Evolutionary conservation across 2,329 filamentous ascomycete species (phyloP), one percentile per base, ranked within the genome.

Genomic region (Colletotrichum cordylinicola): DNA sequence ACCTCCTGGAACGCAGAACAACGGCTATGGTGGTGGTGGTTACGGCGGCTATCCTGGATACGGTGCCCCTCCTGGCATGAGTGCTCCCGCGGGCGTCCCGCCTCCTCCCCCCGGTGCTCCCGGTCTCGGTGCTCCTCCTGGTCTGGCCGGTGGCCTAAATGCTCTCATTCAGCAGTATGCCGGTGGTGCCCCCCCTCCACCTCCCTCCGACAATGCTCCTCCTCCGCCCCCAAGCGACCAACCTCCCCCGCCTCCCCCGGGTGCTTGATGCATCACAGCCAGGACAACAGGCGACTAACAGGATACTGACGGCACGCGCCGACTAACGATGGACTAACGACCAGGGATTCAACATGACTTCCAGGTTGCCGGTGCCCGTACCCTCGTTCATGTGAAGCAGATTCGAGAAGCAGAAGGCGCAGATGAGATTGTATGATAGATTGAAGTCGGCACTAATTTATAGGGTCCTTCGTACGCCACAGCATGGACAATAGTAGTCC

Each of bases 141-240:
- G 86, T 76, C 86, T 91, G 29, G 84, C 85, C 58, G 89, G 90
- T 76, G 91, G 91, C 55, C 86, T 93, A 76, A 92, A 90, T 81
- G 90, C 91, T 62, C 87, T 95, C 74, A 93, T 94, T 80, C 91
- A 94, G 83, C 92, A 93, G 80, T 94, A 91, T 77, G 87, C 90
- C 52, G 86, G 86, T 78, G 87, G 88, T 64, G 85, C 84, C 37
- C 86, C 83, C 55, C 86, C 86, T 48, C 88, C 89, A 72, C 90
- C 91, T 87, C 89, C 90, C 37, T 89, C 89, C 72, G 89, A 88
- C 70, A 87, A 88, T 78, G 92, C 91, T 78, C 90, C 92, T 73
- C 92, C 92, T 48, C 92, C 91, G 16, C 88, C 89, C 77, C 88
- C 89, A 7, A 89, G 89, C 79, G 90, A 92, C 74, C 87, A 89